phyloP scores from a whole-genome alignment of 495 filamentous ascomycete genomes.

The Hyphodiscus hymeniophilus region DNA sequence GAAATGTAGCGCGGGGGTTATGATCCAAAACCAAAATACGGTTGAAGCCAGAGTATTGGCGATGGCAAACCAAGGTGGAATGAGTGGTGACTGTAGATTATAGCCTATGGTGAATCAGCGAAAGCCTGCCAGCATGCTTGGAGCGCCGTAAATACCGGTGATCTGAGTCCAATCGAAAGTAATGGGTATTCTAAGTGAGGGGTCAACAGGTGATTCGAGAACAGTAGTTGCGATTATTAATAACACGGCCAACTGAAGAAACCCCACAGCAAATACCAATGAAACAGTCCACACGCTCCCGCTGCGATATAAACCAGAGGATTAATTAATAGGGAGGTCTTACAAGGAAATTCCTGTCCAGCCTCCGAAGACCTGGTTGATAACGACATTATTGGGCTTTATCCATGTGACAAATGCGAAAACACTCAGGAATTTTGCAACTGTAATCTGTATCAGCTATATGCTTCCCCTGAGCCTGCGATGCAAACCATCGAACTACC shows the following conservation, averaged over 20 bases:
- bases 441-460: conserved; percentile 32
- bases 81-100: conserved; percentile 27
- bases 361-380: conserved; percentile 65
- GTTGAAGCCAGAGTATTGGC: conserved; percentile 57
- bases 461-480: not conserved
- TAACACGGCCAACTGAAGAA: too few species aligned
- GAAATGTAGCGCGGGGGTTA: conserved; percentile 47
- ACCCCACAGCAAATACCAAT: too few species aligned
- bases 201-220: not conserved
- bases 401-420: conserved; percentile 58
- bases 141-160: conserved; percentile 46
- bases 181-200: conserved; percentile 18
- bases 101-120: conserved; percentile 12
- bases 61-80: conserved; percentile 49
- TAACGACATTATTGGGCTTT: conserved; percentile 49
- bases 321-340: too few species aligned
- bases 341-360: conserved; percentile 51
- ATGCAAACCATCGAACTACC: not conserved
- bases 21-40: conserved; percentile 42
- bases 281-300: too few species aligned
- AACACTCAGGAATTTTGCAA: conserved; percentile 46
- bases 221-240: conserved; percentile 53
- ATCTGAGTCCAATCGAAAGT: conserved; percentile 29
- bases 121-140: conserved; percentile 13
- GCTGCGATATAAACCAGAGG: too few species aligned